Evolutionary conservation across 2,329 filamentous ascomycete genomes (phyloP), one percentile per base, ranked within the genome.

Genomic region (Aspergillus texensis): DNA sequence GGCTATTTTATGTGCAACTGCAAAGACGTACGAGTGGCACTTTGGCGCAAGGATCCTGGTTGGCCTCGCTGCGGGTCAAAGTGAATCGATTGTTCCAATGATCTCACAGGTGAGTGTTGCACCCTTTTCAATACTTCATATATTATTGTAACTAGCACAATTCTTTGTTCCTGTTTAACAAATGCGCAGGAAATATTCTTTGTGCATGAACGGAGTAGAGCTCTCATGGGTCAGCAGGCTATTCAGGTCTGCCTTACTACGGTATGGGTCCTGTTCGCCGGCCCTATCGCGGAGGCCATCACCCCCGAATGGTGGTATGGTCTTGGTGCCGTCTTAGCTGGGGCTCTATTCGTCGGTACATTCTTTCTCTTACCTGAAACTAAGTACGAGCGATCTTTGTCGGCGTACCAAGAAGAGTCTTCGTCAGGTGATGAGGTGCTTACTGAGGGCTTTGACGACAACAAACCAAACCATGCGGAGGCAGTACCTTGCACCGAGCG

Each of bases 231-330:
- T 61, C 80, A 82, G 58, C 75, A 76, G 30, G 76, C 79, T 0
- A 76, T 78, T 11, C 79, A 82, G 53, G 77, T 78, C 3, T 74
- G 78, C 19, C 64, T 80, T 5, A 77, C 75, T 1, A 75, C 79
- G 0, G 68, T 80, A 3, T 79, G 72, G 62, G 71, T 75, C 0
- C 71, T 83, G 0, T 79, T 79, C 48, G 79, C 81, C 1, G 77
- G 78, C 6, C 79, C 79, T 2, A 81, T 83, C 45, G 79, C 80
- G 3, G 76, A 69, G 0, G 77, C 74, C 0, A 79, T 82, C 8
- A 79, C 78, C 0, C 75, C 79, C 0, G 63, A 72, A 3, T 77
- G 80, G 52, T 83, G 81, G 81, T 83, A 83, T 50, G 74, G 75
- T 1, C 71, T 83, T 5, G 80, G 79, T 1, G 77, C 74, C 4